Conservation (phyloP, 306 rosid genomes). For the Macrotyloma uniflorum region DNA sequence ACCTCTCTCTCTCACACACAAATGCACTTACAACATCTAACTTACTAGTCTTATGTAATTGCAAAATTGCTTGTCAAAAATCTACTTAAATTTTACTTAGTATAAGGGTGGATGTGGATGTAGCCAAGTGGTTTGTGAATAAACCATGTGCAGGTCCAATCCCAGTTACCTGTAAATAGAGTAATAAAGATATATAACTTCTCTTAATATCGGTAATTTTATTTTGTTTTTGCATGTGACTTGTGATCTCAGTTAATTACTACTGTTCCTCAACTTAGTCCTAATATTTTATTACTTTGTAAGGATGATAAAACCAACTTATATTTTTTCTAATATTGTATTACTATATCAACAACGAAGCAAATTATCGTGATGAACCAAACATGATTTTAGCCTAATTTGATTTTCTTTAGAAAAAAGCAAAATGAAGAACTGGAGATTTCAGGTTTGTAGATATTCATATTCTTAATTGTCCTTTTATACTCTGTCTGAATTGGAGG, state of each 20-base stretch:
- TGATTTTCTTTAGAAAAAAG: neutral
- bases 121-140: slow-evolving; percentile 5
- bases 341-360: neutral
- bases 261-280: neutral
- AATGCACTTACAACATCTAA: neutral
- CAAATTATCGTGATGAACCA: slow-evolving; percentile 9
- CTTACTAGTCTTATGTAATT: neutral
- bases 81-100: slow-evolving; percentile 15
- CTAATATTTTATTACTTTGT: neutral
- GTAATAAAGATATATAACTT: neutral
- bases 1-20: slow-evolving; percentile 8
- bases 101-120: neutral
- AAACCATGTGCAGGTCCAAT: neutral
- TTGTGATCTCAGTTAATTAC: neutral
- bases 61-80: neutral
- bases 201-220: neutral
- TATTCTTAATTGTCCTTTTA: neutral
- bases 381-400: slow-evolving; percentile 16
- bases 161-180: neutral
- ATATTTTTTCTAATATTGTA: neutral
- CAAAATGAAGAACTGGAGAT: neutral
- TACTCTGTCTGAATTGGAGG: neutral
- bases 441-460: slow-evolving; percentile 13
- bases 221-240: neutral
- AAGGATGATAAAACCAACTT: neutral